Evolutionary conservation across 805 yeast species (phyloP).

Genomic region (Sugiyamaella mastotermitis): DNA sequence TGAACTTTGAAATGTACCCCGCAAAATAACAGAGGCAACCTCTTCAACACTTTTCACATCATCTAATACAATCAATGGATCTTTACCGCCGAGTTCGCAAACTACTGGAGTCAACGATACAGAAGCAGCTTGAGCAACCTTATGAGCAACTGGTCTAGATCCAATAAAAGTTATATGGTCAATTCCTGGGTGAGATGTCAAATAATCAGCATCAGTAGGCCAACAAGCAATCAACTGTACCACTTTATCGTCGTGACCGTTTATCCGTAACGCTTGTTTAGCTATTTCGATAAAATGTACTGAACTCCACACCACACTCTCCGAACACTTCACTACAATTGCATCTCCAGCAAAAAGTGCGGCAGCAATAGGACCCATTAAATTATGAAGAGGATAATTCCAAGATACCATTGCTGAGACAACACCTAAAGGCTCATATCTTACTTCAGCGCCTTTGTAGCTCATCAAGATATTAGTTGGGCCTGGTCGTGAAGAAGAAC

Average conservation of each 20-base stretch:
- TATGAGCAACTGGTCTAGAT: slow-evolving; percentile 89
- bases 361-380: slow-evolving; percentile 88
- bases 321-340: slow-evolving; percentile 88
- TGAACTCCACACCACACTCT: slow-evolving; percentile 93
- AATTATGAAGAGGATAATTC: slow-evolving; percentile 96
- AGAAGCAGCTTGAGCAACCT: slow-evolving; percentile 78
- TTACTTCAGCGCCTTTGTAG: slow-evolving; percentile 87
- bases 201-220: slow-evolving; percentile 82
- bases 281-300: slow-evolving; percentile 68
- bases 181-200: slow-evolving; percentile 76
- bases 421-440: slow-evolving; percentile 88
- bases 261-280: slow-evolving; percentile 61
- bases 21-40: slow-evolving; percentile 73
- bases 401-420: slow-evolving; percentile 90
- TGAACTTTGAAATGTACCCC: slow-evolving; percentile 95
- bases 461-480: slow-evolving; percentile 80
- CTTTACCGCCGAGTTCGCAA: slow-evolving; percentile 96
- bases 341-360: slow-evolving; percentile 88
- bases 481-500: slow-evolving; percentile 74
- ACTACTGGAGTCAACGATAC: slow-evolving; percentile 89
- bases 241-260: slow-evolving; percentile 72
- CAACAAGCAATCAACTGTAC: slow-evolving; percentile 86
- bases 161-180: slow-evolving; percentile 94
- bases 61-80: slow-evolving; percentile 81
- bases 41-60: slow-evolving; percentile 41